Conservation (phyloP, 441 rosid species). For the Euphorbia celastroides region DNA sequence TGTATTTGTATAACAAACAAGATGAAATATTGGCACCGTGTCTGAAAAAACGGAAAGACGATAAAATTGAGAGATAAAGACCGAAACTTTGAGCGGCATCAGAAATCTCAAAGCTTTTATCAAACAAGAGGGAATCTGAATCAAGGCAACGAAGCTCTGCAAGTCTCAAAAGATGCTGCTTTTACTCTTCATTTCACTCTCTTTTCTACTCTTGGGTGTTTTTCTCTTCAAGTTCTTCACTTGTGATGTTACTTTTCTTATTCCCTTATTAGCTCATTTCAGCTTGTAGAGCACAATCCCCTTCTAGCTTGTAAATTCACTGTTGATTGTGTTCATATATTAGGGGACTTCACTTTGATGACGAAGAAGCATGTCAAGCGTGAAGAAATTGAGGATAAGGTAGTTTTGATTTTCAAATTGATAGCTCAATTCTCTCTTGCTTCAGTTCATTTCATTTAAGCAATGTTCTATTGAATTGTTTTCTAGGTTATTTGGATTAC, state of each 20-base stretch:
- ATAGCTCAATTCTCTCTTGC: no score
- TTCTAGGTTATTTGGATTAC: constrained; percentile 84
- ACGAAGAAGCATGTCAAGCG: constrained; percentile 63
- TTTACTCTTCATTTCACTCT: constrained; percentile 31
- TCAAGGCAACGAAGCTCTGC: no score
- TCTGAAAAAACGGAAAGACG: neutral
- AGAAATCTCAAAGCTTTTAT: neutral
- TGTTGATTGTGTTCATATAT: constrained; percentile 7
- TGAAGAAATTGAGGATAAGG: constrained; percentile 79
- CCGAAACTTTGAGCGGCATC: neutral
- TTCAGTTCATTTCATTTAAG: neutral
- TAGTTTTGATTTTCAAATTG: constrained; percentile 9
- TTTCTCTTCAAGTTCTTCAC: constrained; percentile 43
- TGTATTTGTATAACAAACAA: no score
- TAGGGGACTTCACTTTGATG: constrained; percentile 68
- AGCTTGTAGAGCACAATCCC: neutral
- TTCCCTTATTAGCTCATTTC: neutral
- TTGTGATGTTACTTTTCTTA: constrained; percentile 39
- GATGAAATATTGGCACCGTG: no score
- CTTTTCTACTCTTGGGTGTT: constrained; percentile 23
- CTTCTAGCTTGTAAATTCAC: neutral
- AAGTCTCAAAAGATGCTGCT: no score
- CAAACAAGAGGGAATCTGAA: neutral
- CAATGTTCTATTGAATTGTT: neutral
- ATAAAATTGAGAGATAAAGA: neutral